Base-by-base conservation (phyloP, 345 rosid species). In the Pistacia integerrima region DNA sequence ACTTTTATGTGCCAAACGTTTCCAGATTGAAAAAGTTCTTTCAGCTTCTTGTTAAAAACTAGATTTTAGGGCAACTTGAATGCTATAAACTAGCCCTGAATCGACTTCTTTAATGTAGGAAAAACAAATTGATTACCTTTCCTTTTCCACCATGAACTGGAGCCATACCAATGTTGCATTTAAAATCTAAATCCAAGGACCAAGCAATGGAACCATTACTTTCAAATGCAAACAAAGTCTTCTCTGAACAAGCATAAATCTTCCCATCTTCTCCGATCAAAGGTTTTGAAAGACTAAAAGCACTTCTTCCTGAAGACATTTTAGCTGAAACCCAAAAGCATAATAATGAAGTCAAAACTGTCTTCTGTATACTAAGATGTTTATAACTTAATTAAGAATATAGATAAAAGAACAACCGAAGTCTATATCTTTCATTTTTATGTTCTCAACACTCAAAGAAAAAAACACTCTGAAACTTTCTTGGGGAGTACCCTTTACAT, bases 191-290 rank as follows among this genome's bases (percentile, higher is more conserved):
- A 74, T 87, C 89, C 28, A 87, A 70, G 0, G 93, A 83, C 99
- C 97, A 95, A 58, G 92, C 87, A 28, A 95, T 75, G 18, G 96
- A 87, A 28, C 99, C 98, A 66, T 90, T 93, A 61, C 77, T 81
- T 74, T 90, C 91, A 51, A 95, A 95, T 60, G 92, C 88, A 61
- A 86, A 88, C n/a, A 95, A 81, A 59, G 82, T 86, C 65, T 79
- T 85, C 20, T 83, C 87, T 3, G 90, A 88, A 73, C 99, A 93
- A 67, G 90, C 80, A 72, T 92, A 92, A 70, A 93, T 74, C 79
- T 88, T 86, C 58, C 91, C 88, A 63, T 87, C 92, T 7, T 90
- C 91, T 69, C 92, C 96, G 2, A 92, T 73, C 33, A 88, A 79
- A 64, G 94, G 90, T 71, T 80, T 90, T 4, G 97, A 92, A 59